Conservation (phyloP, 768 basidiomycete genomes). For the Tulasnella sp. region DNA sequence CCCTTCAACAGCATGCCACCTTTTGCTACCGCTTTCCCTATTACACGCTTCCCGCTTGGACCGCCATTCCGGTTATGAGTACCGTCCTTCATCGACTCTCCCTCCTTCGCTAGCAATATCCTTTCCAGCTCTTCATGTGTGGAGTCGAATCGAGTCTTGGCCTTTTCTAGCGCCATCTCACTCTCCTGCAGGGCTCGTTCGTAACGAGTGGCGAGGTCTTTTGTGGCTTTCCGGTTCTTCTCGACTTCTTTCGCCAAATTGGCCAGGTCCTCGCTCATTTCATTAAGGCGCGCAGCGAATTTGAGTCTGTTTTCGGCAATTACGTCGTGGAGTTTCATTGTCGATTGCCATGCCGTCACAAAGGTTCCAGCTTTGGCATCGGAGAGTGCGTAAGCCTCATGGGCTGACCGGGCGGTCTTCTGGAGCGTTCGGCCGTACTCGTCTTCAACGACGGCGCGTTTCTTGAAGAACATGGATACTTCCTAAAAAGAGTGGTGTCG, state of each 20-base stretch:
- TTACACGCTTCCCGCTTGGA: conserved; percentile 63
- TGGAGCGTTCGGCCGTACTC: conserved; percentile 85
- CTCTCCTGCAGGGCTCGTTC: conserved; percentile 85
- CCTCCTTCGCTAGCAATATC: conserved; percentile 87
- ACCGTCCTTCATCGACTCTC: conserved; percentile 78
- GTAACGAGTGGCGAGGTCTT: conserved; percentile 81
- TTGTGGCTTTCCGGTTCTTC: conserved; percentile 89
- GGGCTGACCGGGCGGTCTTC: conserved; percentile 69
- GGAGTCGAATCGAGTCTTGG: conserved; percentile 74
- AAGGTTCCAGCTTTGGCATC: conserved; percentile 91
- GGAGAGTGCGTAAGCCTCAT: conserved; percentile 73
- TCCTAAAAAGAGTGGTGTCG: conserved; percentile 46
- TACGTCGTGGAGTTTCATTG: conserved; percentile 80
- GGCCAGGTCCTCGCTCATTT: conserved; percentile 93
- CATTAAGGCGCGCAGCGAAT: conserved; percentile 79
- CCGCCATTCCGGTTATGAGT: conserved; percentile 48
- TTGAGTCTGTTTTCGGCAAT: conserved; percentile 84
- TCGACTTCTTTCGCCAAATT: conserved; percentile 87
- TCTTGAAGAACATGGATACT: conserved; percentile 87
- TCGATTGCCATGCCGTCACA: conserved; percentile 80
- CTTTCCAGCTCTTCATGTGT: conserved; percentile 93
- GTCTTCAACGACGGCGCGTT: conserved; percentile 86
- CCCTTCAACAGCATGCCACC: conserved; percentile 85
- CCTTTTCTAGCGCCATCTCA: conserved; percentile 78
- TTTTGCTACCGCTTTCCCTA: conserved; percentile 88